phyloP scores from a whole-genome alignment of 352 stramenopile genomes.

The Pythium vanterpoolii region DNA sequence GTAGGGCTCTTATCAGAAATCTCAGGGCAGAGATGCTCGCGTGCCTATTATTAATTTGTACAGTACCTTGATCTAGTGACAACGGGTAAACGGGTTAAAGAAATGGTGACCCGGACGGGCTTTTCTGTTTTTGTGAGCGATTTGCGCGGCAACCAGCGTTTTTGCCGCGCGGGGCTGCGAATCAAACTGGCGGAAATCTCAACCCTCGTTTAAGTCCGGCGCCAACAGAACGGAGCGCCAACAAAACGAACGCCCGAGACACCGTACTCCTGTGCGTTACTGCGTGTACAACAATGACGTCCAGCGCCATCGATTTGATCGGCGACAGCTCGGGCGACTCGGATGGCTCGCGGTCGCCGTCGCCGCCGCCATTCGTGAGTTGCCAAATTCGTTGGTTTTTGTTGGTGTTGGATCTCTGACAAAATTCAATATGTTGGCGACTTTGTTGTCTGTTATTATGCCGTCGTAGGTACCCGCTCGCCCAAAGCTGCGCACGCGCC shows the following conservation, averaged over 20 bases:
- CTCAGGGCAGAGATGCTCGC: neutral
- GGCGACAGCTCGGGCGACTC: conserved; percentile 19
- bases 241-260: neutral
- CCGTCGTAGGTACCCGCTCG: conserved; percentile 14
- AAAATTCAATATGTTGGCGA: conserved; percentile 14
- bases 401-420: conserved; percentile 6
- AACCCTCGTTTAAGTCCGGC: no score
- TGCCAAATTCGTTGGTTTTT: neutral
- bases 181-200: neutral
- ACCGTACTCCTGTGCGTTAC: neutral
- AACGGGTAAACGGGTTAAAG: neutral
- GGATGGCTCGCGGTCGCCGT: conserved; percentile 6
- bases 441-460: no score
- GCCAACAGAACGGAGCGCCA: neutral
- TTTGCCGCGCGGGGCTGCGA: conserved; percentile 20
- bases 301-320: conserved; percentile 20
- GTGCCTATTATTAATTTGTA: neutral
- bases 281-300: neutral
- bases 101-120: neutral
- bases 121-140: neutral
- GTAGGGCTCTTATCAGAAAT: neutral
- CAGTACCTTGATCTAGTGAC: neutral
- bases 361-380: conserved; percentile 22
- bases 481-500: conserved; percentile 43
- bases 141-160: conserved; percentile 24